Conservation (phyloP, 192 early-diverging fungal genomes). For the Backusella luteola region DNA sequence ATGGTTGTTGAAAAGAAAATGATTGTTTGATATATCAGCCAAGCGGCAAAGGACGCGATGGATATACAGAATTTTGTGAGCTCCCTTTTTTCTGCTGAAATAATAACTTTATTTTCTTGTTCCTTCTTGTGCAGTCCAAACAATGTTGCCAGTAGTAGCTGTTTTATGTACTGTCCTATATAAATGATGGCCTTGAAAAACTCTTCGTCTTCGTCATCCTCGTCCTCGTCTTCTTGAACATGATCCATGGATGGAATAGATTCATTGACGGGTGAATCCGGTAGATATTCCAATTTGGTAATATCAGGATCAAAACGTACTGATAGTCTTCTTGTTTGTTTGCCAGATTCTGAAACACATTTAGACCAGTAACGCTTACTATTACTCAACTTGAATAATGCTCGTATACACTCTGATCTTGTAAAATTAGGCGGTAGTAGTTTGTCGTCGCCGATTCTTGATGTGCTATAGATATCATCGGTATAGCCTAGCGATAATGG, state of each 20-base stretch:
- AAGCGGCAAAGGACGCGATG: conserved; percentile 1
- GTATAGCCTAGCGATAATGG: neutral
- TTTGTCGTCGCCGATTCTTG: neutral
- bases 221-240: neutral
- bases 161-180: neutral
- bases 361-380: conserved; percentile 9
- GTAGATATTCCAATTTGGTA: conserved; percentile 20
- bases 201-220: neutral
- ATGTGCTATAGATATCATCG: neutral
- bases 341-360: conserved; percentile 16
- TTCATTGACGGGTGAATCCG: conserved; percentile 22
- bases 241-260: neutral
- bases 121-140: neutral
- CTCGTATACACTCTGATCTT: neutral
- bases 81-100: neutral
- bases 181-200: neutral
- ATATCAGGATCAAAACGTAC: conserved; percentile 29
- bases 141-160: neutral
- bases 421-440: neutral
- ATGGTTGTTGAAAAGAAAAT: neutral
- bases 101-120: conserved; percentile 1
- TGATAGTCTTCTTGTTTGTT: conserved; percentile 5
- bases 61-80: neutral
- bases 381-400: neutral
- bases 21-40: neutral